Evolutionary conservation across 345 rosid genomes (phyloP).

Genomic region (Toxicodendron radicans): DNA sequence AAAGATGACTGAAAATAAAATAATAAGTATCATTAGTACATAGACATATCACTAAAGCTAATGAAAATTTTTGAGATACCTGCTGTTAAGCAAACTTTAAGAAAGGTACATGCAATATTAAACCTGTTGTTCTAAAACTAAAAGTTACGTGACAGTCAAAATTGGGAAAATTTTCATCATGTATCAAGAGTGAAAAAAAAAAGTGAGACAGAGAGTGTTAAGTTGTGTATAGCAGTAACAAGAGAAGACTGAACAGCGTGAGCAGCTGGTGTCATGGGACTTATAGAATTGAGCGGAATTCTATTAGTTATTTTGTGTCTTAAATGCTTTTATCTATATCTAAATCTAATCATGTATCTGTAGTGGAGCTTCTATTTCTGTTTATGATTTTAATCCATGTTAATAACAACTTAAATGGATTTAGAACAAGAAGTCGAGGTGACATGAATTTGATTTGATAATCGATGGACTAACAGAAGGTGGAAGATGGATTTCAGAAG

Average conservation of each 20-base stretch:
- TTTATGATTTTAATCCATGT: too few species aligned
- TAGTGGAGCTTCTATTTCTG: not conserved
- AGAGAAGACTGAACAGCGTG: not conserved
- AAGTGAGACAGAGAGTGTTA: not conserved
- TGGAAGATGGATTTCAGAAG: too few species aligned
- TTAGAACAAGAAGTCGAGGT: too few species aligned
- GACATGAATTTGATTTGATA: too few species aligned
- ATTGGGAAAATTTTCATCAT: not conserved
- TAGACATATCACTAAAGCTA: not conserved
- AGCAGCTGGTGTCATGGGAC: constrained; percentile 25
- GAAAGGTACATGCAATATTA: too few species aligned
- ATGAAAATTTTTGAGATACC: not conserved
- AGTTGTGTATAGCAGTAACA: not conserved
- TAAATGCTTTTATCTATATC: not conserved
- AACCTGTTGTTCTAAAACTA: not conserved
- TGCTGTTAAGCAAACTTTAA: too few species aligned
- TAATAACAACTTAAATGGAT: too few species aligned
- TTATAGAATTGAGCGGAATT: constrained; percentile 5
- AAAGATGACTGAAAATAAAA: not conserved
- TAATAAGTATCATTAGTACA: not conserved
- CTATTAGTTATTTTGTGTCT: not conserved
- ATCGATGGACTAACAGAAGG: too few species aligned
- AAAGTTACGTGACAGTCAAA: not conserved
- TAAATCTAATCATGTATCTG: not conserved
- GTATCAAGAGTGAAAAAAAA: not conserved